phyloP scores from a whole-genome alignment of 345 rosid genomes.

The Salix viminalis region DNA sequence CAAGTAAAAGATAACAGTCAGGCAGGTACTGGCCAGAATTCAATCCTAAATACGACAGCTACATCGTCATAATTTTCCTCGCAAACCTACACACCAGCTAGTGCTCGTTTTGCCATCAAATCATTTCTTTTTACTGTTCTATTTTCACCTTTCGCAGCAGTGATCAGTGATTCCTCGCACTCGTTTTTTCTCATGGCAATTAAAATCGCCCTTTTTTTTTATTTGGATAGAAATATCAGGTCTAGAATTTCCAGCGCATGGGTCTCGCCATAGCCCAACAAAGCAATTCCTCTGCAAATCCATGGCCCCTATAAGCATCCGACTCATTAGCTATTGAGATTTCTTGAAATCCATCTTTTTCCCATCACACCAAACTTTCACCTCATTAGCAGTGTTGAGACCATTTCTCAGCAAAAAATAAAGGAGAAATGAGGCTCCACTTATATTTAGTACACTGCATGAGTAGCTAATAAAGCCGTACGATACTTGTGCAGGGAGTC shows the following conservation, averaged over 20 bases:
- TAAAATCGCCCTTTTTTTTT: no score
- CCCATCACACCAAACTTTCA: neutral
- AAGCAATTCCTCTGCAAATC: neutral
- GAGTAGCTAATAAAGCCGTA: neutral
- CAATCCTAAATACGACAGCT: no score
- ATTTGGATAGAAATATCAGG: no score
- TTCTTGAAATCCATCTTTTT: neutral
- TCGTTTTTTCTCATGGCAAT: no score
- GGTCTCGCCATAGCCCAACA: neutral
- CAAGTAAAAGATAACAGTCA: no score
- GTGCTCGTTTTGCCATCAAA: no score
- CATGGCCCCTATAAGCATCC: neutral
- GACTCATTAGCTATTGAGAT: neutral
- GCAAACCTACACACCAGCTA: no score
- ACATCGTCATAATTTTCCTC: no score
- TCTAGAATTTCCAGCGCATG: neutral
- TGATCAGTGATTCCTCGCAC: no score
- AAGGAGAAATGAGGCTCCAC: neutral
- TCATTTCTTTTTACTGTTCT: no score
- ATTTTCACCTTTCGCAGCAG: no score
- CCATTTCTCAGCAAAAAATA: neutral
- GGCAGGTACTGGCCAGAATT: no score
- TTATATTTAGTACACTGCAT: neutral
- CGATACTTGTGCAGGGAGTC: neutral
- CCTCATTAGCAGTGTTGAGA: neutral